Evolutionary conservation across 2,329 filamentous ascomycete genomes (phyloP).

Genomic region (Ophiosphaerella herpotricha): DNA sequence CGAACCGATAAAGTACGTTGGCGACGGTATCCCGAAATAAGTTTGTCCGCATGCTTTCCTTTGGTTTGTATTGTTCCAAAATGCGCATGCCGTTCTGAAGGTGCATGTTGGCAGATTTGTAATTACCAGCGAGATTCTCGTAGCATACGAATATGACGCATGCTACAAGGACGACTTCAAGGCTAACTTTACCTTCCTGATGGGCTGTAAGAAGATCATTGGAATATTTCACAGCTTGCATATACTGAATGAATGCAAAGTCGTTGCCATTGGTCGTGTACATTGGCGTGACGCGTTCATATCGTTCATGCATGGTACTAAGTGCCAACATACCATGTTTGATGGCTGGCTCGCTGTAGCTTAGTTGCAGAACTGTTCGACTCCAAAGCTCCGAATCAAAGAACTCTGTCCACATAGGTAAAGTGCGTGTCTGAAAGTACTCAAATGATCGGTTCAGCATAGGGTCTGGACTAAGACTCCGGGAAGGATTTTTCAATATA

Average conservation of each 20-base stretch:
- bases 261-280: slow-evolving; percentile 18
- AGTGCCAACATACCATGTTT: slow-evolving; percentile 37
- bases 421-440: slow-evolving; percentile 33
- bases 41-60: not conserved
- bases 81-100: slow-evolving; percentile 33
- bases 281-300: slow-evolving; percentile 19
- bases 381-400: slow-evolving; percentile 41
- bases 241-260: slow-evolving; percentile 36
- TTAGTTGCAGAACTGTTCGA: slow-evolving; percentile 31
- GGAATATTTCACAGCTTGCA: slow-evolving; percentile 34
- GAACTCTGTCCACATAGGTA: slow-evolving; percentile 38
- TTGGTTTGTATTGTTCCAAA: slow-evolving; percentile 23
- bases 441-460: slow-evolving; percentile 34
- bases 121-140: slow-evolving; percentile 38
- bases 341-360: slow-evolving; percentile 35
- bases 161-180: slow-evolving; percentile 34
- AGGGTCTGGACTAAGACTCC: slow-evolving; percentile 24
- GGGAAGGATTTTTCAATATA: slow-evolving; percentile 22
- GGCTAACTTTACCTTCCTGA: slow-evolving; percentile 21
- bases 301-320: slow-evolving; percentile 35
- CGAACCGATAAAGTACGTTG: slow-evolving; percentile 33
- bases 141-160: slow-evolving; percentile 40
- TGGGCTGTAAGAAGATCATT: slow-evolving; percentile 30
- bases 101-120: slow-evolving; percentile 34
- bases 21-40: slow-evolving; percentile 23